Evolutionary conservation across 2,329 filamentous ascomycete genomes (phyloP).

Genomic region (Hortaea sp.): DNA sequence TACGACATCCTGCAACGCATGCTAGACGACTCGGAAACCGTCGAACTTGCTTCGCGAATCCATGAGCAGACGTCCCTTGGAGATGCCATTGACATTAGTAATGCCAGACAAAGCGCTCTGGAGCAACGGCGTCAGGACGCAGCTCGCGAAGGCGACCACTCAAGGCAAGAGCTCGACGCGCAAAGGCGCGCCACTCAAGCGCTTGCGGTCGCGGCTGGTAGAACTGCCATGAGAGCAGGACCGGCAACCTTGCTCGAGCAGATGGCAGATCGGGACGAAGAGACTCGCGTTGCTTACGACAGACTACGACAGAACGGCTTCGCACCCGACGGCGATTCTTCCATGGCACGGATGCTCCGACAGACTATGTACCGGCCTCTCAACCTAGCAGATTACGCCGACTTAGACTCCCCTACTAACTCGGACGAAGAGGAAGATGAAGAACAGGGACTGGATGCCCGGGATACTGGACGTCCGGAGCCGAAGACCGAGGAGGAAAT

Average conservation of each 20-base stretch:
- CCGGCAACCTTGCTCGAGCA: conserved; percentile 14
- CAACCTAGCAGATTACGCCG: conserved; percentile 2
- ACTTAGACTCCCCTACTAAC: conserved; percentile 4
- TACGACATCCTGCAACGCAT: conserved; percentile 13
- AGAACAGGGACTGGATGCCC: conserved; percentile 33
- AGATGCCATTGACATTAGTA: not conserved
- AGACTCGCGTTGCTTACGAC: conserved; percentile 17
- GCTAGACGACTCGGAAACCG: conserved; percentile 11
- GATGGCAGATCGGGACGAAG: conserved; percentile 16
- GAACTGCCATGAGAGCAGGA: conserved; percentile 17
- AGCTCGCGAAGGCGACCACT: conserved; percentile 19
- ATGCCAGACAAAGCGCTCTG: not conserved
- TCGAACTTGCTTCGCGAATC: conserved; percentile 9
- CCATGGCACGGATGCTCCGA: conserved; percentile 2
- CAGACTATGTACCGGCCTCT: conserved; percentile 4
- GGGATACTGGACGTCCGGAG: conserved; percentile 35
- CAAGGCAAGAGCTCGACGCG: conserved; percentile 18
- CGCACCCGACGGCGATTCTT: conserved; percentile 2
- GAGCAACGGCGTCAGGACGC: conserved; percentile 8
- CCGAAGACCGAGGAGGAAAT: conserved; percentile 40
- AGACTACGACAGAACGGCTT: conserved; percentile 11
- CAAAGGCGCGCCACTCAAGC: conserved; percentile 16
- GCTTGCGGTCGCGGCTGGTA: conserved; percentile 18
- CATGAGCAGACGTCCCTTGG: conserved; percentile 2
- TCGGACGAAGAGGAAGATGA: conserved; percentile 16